Base-by-base conservation (phyloP, 495 filamentous ascomycete species). In the Xeromyces bisporus region DNA sequence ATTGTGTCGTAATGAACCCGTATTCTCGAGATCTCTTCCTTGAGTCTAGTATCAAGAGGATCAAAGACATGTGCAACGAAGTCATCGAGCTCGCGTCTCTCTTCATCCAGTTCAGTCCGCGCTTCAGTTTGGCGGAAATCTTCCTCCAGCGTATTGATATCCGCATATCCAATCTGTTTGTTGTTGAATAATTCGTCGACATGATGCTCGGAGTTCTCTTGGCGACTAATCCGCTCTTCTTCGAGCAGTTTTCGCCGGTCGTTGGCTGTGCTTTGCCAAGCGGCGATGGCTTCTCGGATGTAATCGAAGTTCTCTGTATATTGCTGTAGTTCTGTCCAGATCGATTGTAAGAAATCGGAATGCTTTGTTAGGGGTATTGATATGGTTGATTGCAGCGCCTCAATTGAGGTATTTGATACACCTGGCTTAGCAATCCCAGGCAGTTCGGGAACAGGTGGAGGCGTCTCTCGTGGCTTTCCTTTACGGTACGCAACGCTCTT, bases 91-190 rank as follows among this genome's bases (percentile, higher is more conserved):
- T 75, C 71, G 3, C 46, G 43, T 15, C 65, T 51, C 39, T 71
- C 66, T 39, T 75, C 71, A 13, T 64, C 58, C 15, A 67, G 51
- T 39, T 71, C 68, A 14, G 48, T 46, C 6, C 58, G 56, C 24
- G 60, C 59, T 43, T 75, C 71, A 6, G 48, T 53, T 34, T 62
- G 61, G 21, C 69, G 64, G 40, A 73, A 74, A 18, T 73, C 66
- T 33, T 68, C 62, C 38, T 74, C 70, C n/a, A 74, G 51, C 12
- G 56, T 55, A 25, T 62, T 60, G 33, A 75, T 73, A 37, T 75
- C 71, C 13, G 64, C 68, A 46, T 75, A 74, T 1, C 65, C 65
- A 34, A 75, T 74, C 31, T 67, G 60, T 34, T 72, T 66, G 24
- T 56, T 60, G 37, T 73, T 66, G 50, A 71, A 75, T 11, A 74